Percentiles rank a stretch among this genome's conserved stretches.
phyloP scores from a whole-genome alignment of 2,329 filamentous ascomycete genomes.

The Hypoxylon rubiginosum region DNA sequence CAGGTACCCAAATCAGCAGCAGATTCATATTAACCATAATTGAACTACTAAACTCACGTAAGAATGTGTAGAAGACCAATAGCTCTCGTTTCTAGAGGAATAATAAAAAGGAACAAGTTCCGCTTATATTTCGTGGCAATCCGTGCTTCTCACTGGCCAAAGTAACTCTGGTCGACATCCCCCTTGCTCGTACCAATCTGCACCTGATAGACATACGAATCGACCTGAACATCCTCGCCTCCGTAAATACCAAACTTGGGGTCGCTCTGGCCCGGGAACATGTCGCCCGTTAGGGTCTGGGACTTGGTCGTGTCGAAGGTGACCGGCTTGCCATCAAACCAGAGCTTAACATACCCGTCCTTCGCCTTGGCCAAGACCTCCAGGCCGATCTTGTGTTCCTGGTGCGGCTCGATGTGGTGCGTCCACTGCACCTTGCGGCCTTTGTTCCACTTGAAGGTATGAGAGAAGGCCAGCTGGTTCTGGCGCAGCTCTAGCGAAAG shows the following conservation, averaged over 20 bases:
- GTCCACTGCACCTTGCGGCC: conserved; percentile 32
- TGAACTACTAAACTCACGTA: too few relatives aligned
- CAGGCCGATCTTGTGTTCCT: conserved; percentile 31
- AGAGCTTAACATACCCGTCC: conserved; percentile 34
- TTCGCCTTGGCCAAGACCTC: conserved; percentile 37
- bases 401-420: conserved; percentile 22
- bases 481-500: conserved; percentile 29
- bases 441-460: conserved; percentile 19
- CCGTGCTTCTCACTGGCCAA: conserved; percentile 8
- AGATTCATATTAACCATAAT: too few relatives aligned
- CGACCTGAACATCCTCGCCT: conserved; percentile 28
- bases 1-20: too few relatives aligned
- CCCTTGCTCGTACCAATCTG: conserved; percentile 36
- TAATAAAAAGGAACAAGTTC: background rate
- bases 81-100: too few relatives aligned
- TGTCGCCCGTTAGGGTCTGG: conserved; percentile 31
- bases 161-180: conserved; percentile 33
- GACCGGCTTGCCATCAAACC: conserved; percentile 36
- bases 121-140: background rate
- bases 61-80: too few relatives aligned
- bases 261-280: conserved; percentile 34
- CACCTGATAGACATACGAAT: conserved; percentile 39
- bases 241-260: conserved; percentile 40
- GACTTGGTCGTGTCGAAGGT: conserved; percentile 34
- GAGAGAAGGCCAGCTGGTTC: conserved; percentile 28